Percentiles rank a stretch among this genome's conserved stretches.
These are phyloP conservation scores for Beauveria rudraprayagi DNA, from an alignment of 2,329 filamentous ascomycete genomes.

Conservation along the genomic window DNA sequence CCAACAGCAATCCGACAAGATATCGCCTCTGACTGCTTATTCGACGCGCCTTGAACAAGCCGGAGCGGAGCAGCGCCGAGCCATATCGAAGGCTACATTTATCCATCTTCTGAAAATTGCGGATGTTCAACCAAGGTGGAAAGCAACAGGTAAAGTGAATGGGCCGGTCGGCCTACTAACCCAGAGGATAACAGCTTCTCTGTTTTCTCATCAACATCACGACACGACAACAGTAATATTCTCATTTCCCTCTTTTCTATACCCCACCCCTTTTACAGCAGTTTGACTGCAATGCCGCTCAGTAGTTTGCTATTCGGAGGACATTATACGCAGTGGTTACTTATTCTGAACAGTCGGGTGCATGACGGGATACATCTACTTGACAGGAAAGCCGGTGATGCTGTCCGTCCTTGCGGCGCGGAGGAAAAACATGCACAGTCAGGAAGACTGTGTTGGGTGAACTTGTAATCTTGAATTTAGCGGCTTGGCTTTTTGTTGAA, in stretches of 20 bases:
- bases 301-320: neutral
- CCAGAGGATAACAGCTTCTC: neutral
- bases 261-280: neutral
- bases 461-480: conserved; percentile 8
- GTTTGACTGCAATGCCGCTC: neutral
- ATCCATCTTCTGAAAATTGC: neutral
- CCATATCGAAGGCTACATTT: neutral
- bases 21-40: neutral
- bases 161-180: conserved; percentile 3
- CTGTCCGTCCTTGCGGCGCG: neutral
- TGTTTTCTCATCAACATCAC: neutral
- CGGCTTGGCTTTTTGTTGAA: neutral
- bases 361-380: neutral
- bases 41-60: neutral
- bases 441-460: neutral
- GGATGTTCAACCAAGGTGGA: neutral
- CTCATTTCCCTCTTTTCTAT: neutral
- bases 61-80: neutral
- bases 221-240: neutral
- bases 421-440: neutral
- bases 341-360: neutral
- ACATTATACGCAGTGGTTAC: neutral
- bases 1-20: conserved; percentile 13
- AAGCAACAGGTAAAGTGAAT: conserved; percentile 5
- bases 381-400: neutral